Conservation (phyloP, 225 moss, liverwort and hornwort genomes). For the Straminergon stramineum region DNA sequence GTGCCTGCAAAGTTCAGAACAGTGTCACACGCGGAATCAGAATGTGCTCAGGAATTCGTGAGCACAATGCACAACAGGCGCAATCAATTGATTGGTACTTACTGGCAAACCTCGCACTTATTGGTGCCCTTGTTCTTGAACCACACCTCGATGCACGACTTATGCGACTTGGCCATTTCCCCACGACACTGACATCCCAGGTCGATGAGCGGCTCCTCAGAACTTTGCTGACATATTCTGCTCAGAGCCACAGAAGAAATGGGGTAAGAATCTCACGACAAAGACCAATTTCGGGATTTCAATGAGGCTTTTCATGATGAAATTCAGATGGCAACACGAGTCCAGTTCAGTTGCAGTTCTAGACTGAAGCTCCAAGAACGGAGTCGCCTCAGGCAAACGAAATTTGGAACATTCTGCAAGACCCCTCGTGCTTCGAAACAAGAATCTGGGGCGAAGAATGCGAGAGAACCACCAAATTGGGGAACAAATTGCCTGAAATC, state of each 20-base stretch:
- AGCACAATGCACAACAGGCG: background rate
- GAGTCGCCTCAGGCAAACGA: background rate
- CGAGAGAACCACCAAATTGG: background rate
- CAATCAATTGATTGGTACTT: slow-evolving; percentile 3
- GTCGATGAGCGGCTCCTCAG: slow-evolving; percentile 75
- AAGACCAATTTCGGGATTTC: background rate
- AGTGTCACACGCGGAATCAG: background rate
- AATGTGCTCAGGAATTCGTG: background rate
- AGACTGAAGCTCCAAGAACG: background rate
- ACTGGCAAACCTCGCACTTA: slow-evolving; percentile 98
- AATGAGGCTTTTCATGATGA: background rate
- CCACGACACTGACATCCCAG: slow-evolving; percentile 88
- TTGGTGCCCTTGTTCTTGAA: slow-evolving; percentile 93
- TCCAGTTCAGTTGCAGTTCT: background rate
- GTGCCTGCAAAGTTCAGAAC: slow-evolving; percentile 30
- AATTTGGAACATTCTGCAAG: background rate
- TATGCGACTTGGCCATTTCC: slow-evolving; percentile 84
- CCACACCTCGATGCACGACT: slow-evolving; percentile 81
- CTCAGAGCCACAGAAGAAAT: background rate
- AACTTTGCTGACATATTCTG: slow-evolving; percentile 83
- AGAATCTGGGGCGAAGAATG: background rate
- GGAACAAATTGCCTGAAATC: background rate
- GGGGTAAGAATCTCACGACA: background rate
- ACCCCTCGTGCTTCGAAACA: background rate
- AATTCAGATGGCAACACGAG: background rate